Base-by-base conservation (phyloP, 192 early-diverging fungal species). In the Podila minutissima region DNA sequence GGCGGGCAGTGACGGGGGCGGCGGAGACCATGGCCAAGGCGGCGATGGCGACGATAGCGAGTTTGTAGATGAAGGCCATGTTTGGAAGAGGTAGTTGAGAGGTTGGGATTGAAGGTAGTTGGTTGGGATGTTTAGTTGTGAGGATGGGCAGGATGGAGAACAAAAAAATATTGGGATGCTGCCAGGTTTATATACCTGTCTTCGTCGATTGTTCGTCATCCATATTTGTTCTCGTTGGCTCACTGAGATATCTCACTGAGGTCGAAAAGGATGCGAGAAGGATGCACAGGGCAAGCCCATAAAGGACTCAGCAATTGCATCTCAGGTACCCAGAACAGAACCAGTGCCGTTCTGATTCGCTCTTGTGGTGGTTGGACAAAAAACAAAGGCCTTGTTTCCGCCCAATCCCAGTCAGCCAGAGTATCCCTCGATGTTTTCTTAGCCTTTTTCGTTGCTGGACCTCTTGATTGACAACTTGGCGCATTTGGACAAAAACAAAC, bases 11-110 rank as follows among this genome's bases (percentile, higher is more conserved):
- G 53, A 33, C 49, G 4, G 59, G 59, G 59, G 70, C 70, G 26
- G 70, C 65, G 29, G 76, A 51, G 55, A 67, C 59, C 59, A 68
- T 72, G 66, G 70, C 70, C 19, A 79, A 65, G 29, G 76, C 66
- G 53, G 70, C 75, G 38, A 66, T 71, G 55, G 76, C 76, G 31
- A 79, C 55, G 71, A 81, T 38, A 66, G 71, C 66, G 66, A 81
- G 66, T 57, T 81, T 81, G 77, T 55, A 59, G 77, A 81, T 69
- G 59, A 81, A 41, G 26, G 71, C 58, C 71, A 73, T 81, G 62
- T 50, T 50, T 73, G 77, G 31, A 59, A 49, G 10, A 38, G 31
- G 9, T n/a, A 29, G 29, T 48, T 71, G 19, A 8, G 22, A 35
- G 26, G 26, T 63, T 32, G 20, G 41, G 22, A 49, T 59, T 31